Evolutionary conservation across 306 rosid species (phyloP).

Genomic region (Crotalaria pallida): DNA sequence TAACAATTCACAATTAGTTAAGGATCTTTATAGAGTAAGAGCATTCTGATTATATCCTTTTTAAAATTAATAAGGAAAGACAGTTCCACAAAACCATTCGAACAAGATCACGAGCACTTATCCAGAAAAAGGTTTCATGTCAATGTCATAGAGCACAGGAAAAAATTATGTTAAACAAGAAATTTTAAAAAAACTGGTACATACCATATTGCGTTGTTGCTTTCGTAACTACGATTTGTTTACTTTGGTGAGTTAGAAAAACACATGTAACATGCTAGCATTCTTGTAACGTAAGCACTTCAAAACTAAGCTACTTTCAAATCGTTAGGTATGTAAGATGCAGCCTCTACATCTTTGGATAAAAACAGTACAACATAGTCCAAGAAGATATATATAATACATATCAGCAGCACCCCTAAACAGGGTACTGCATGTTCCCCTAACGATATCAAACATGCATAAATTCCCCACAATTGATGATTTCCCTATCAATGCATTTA

Average conservation of each 20-base stretch:
- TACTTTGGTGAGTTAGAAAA: not conserved
- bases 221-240: constrained; percentile 14
- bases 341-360: constrained; percentile 42
- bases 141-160: not conserved
- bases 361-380: not conserved
- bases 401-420: constrained; percentile 4
- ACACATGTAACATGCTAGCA: constrained; percentile 17
- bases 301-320: constrained; percentile 48
- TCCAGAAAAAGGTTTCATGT: not conserved
- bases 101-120: too few species aligned
- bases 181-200: too few species aligned
- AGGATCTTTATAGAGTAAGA: too few species aligned
- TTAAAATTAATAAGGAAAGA: too few species aligned
- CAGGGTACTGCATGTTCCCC: not conserved
- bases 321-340: constrained; percentile 61
- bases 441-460: not conserved
- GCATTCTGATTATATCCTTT: too few species aligned
- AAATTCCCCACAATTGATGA: not conserved
- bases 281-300: constrained; percentile 53
- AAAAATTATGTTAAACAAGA: too few species aligned
- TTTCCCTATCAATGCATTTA: constrained; percentile 1
- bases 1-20: too few species aligned
- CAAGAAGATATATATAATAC: not conserved
- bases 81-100: too few species aligned
- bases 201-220: too few species aligned